Base-by-base conservation (phyloP, 768 basidiomycete species). In the Leucosporidium yakuticum region DNA sequence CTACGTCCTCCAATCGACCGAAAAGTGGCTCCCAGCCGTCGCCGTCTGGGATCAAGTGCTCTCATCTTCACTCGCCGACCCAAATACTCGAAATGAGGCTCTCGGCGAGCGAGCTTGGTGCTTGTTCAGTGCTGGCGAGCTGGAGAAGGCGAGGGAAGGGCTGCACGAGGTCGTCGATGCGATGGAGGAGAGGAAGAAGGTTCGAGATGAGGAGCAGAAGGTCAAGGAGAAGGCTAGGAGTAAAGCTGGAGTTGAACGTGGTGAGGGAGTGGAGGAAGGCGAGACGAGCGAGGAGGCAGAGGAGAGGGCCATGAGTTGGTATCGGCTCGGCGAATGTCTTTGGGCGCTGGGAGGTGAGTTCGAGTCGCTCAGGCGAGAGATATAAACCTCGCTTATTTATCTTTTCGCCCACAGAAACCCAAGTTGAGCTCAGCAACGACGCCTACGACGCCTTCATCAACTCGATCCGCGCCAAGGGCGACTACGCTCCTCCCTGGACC, bases 401-500 rank as follows among this genome's bases (percentile, higher is more conserved):
- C 4, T 14, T 36, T 36, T 6, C 32, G 32, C 29, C 7, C 25
- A 3, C 62, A 75, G 27, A 70, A 29, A 25, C 73, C 88, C 87
- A 76, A 48, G 77, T 80, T 8, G 79, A 80, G 17, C 81, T 81
- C 23, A 50, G 51, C 9, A 84, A 89, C 68, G 83, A 86, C 66
- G 87, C 90, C 0, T 96, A 89, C 78, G 83, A 85, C 21, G 82
- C 83, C 75, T 96, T 89, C 79, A 89, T 96, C 70, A 80, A 83
- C 4, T 83, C 95, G 0, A 83, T 97, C 39, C 90, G 91, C 75
- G 85, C 84, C 36, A 84, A 84, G 60, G 78, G 89, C 0, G 81
- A 84, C 14, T 96, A 87, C 77, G 92, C 95, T 0, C 88, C 96
- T 2, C 87, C 96, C 0, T 98, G 91, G 77, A 95, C 95, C 4